Conservation (phyloP, 2,329 filamentous ascomycete genomes). For the Aspergillus aculeatinus region DNA sequence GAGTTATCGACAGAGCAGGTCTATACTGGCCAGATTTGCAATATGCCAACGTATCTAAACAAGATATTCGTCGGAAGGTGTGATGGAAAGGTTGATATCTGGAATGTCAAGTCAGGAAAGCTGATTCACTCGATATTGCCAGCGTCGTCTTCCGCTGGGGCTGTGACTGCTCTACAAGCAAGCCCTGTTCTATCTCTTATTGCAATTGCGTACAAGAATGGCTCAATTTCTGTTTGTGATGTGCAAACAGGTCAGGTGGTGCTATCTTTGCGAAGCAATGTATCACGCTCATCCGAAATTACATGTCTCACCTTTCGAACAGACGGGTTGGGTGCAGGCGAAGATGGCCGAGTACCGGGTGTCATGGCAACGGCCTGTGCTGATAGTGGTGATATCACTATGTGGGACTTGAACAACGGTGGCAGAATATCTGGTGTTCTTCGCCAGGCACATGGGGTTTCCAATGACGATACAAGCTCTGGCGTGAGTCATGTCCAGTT, state of each 20-base stretch:
- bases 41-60: constrained; percentile 92
- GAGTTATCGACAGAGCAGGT: constrained; percentile 60
- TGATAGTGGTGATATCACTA: constrained; percentile 80
- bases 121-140: constrained; percentile 87
- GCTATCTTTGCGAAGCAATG: constrained; percentile 66
- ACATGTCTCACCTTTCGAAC: constrained; percentile 87
- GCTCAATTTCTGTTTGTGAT: constrained; percentile 77
- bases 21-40: constrained; percentile 76
- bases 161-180: constrained; percentile 83
- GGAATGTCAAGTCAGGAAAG: constrained; percentile 92
- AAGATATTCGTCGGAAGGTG: constrained; percentile 87
- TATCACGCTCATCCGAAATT: constrained; percentile 61
- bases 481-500: constrained; percentile 90
- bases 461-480: constrained; percentile 57
- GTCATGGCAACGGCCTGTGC: constrained; percentile 90
- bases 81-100: constrained; percentile 92
- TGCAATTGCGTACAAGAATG: constrained; percentile 81
- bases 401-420: constrained; percentile 93
- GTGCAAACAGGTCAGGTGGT: constrained; percentile 73
- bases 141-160: constrained; percentile 67
- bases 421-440: constrained; percentile 84
- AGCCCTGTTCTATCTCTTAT: constrained; percentile 81
- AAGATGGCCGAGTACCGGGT: constrained; percentile 79
- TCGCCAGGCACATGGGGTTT: constrained; percentile 74
- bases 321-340: constrained; percentile 82